Percentiles rank a stretch among this genome's conserved stretches.
Conservation (phyloP, 805 yeast species). For the Candida alai region DNA sequence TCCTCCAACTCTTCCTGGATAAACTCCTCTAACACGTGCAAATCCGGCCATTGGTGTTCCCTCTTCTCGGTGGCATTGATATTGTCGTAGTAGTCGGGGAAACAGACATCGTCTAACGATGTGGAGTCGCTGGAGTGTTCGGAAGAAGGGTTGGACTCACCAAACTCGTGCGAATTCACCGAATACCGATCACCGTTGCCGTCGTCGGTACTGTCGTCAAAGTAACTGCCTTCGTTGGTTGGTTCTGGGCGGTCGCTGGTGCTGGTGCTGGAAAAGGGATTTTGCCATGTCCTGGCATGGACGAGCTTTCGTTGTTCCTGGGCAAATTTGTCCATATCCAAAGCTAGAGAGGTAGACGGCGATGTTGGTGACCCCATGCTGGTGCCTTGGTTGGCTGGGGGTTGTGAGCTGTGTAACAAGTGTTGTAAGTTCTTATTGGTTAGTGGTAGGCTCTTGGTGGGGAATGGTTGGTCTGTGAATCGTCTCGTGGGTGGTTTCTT, state of each 20-base stretch:
- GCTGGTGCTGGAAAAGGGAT: constrained; percentile 3
- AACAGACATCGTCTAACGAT: constrained; percentile 88
- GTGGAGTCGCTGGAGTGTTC: constrained; percentile 62
- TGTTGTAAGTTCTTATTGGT: constrained; percentile 36
- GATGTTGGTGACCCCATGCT: constrained; percentile 5
- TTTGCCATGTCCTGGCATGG: constrained; percentile 9
- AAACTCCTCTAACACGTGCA: constrained; percentile 69
- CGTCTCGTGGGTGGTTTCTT: too few species aligned
- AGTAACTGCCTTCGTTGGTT: neutral
- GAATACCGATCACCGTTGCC: constrained; percentile 16
- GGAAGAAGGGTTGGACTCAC: constrained; percentile 60
- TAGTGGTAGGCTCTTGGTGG: constrained; percentile 22
- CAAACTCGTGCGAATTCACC: constrained; percentile 35
- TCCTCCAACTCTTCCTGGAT: constrained; percentile 60
- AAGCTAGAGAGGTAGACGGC: constrained; percentile 22
- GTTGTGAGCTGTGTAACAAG: constrained; percentile 14
- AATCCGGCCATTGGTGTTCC: constrained; percentile 75
- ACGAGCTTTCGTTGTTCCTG: constrained; percentile 25
- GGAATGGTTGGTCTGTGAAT: constrained; percentile 6
- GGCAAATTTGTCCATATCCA: constrained; percentile 39
- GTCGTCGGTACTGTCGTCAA: constrained; percentile 9
- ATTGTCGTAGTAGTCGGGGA: constrained; percentile 61
- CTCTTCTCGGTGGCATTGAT: constrained; percentile 14
- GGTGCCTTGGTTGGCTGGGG: constrained; percentile 3
- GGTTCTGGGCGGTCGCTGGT: constrained; percentile 1